These are phyloP conservation scores for Colletotrichum abscissum DNA, from an alignment of 2,329 filamentous ascomycete species.

Conservation along the genomic window DNA sequence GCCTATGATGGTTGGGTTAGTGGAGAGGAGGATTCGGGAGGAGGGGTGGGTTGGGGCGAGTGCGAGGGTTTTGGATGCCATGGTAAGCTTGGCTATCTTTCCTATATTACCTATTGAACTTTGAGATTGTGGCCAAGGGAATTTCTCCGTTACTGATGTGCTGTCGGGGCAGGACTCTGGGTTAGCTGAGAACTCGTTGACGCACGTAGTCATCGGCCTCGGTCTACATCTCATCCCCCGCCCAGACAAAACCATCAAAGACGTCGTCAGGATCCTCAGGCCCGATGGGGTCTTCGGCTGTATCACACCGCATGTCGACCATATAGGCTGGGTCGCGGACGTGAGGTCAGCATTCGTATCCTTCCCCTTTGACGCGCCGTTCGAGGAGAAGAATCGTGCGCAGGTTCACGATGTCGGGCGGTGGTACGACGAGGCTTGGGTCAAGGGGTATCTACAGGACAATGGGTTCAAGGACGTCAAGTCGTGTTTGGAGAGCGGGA, in stretches of 20 bases:
- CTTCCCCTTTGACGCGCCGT: background rate
- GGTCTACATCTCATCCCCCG: too few relatives aligned
- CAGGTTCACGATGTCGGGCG: background rate
- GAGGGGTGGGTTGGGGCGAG: slow-evolving; percentile 60
- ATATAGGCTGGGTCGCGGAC: background rate
- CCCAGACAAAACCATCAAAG: too few relatives aligned
- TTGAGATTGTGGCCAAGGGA: too few relatives aligned
- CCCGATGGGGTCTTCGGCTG: slow-evolving; percentile 2
- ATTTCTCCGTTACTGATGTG: too few relatives aligned
- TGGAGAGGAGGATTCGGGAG: slow-evolving; percentile 49
- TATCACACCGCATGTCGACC: background rate
- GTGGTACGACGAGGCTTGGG: background rate
- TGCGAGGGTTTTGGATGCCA: slow-evolving; percentile 52
- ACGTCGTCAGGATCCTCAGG: background rate
- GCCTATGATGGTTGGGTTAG: slow-evolving; percentile 51
- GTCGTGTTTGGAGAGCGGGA: background rate
- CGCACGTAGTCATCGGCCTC: too few relatives aligned
- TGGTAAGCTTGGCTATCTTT: too few relatives aligned
- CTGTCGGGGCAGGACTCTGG: too few relatives aligned
- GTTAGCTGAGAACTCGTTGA: too few relatives aligned
- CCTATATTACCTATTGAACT: too few relatives aligned
- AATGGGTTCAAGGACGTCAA: background rate
- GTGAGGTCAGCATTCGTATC: background rate
- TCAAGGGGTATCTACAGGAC: background rate
- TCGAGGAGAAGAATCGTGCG: background rate